Evolutionary conservation across 1,284 basidiomycete genomes (phyloP).

Genomic region (Apiotrichum siamense): DNA sequence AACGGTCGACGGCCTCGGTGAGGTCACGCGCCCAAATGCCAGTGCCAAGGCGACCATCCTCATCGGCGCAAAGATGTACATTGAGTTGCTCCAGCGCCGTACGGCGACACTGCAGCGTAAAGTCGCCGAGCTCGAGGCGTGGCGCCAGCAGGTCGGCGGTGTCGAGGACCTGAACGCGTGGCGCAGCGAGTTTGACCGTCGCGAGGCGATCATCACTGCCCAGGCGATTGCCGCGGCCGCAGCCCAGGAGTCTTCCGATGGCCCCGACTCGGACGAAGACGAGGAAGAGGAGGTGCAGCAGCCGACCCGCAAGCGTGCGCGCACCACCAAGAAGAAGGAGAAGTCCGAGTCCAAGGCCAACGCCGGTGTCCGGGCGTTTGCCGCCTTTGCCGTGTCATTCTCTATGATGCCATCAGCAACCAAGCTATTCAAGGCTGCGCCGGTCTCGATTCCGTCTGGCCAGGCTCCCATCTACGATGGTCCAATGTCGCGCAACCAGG

Average conservation of each 20-base stretch:
- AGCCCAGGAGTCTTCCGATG: conserved; percentile 22
- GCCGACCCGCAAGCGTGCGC: conserved; percentile 21
- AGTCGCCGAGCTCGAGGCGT: conserved; percentile 35
- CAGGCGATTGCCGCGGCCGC: conserved; percentile 16
- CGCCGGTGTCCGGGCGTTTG: conserved; percentile 32
- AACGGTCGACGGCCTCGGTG: conserved; percentile 44
- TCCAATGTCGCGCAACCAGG: conserved; percentile 21
- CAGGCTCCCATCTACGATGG: background rate
- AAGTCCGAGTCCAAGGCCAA: conserved; percentile 13
- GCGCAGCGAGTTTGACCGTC: conserved; percentile 33
- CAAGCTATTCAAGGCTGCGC: conserved; percentile 18
- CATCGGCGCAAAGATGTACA: conserved; percentile 45
- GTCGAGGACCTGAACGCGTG: conserved; percentile 27
- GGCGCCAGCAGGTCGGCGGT: conserved; percentile 31
- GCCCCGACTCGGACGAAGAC: conserved; percentile 22
- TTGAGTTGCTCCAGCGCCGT: conserved; percentile 42
- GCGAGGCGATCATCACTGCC: conserved; percentile 28
- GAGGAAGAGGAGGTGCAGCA: conserved; percentile 32
- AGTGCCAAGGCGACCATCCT: conserved; percentile 47
- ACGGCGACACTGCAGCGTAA: conserved; percentile 33
- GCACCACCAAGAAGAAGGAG: conserved; percentile 19
- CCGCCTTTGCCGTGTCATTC: conserved; percentile 43
- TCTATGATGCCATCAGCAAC: conserved; percentile 37
- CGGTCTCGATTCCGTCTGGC: background rate
- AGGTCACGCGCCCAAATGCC: conserved; percentile 44